These are phyloP conservation scores for Colletotrichum camelliae DNA, from an alignment of 2,329 filamentous ascomycete species.

Conservation along the genomic window DNA sequence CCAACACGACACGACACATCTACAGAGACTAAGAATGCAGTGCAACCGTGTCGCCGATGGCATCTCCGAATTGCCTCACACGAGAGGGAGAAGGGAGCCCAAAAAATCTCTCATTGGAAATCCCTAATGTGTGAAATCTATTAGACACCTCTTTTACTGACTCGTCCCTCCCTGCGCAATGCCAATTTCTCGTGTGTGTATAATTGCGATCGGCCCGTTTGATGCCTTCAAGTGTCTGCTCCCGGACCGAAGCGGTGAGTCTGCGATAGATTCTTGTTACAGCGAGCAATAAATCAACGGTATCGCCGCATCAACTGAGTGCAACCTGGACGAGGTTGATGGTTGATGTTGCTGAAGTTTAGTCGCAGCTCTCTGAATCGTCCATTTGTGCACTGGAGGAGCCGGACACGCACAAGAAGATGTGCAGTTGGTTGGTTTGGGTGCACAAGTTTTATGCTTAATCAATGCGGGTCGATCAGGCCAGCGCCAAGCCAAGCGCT, in stretches of 20 bases:
- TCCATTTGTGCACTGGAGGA: too few species aligned
- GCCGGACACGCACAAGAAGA: not conserved
- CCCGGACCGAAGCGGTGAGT: not conserved
- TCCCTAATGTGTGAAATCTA: not conserved
- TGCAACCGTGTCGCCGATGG: not conserved
- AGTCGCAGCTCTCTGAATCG: too few species aligned
- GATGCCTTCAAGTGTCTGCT: not conserved
- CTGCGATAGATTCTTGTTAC: not conserved
- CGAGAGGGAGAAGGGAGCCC: not conserved
- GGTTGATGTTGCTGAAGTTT: not conserved
- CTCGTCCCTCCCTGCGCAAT: not conserved
- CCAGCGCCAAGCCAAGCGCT: not conserved
- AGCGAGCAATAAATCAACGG: not conserved
- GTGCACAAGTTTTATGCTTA: not conserved
- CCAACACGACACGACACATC: not conserved
- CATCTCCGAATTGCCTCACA: not conserved
- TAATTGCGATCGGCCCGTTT: not conserved
- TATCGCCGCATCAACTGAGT: not conserved
- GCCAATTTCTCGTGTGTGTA: not conserved
- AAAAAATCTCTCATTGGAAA: not conserved
- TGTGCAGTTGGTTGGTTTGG: not conserved
- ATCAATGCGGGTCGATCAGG: not conserved
- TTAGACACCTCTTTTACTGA: not conserved
- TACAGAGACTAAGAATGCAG: not conserved
- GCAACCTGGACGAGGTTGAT: not conserved